Percentiles rank a stretch among this genome's conserved stretches.
Evolutionary conservation across 2,329 filamentous ascomycete genomes (phyloP).

Genomic region (Teratosphaeria nubilosa): DNA sequence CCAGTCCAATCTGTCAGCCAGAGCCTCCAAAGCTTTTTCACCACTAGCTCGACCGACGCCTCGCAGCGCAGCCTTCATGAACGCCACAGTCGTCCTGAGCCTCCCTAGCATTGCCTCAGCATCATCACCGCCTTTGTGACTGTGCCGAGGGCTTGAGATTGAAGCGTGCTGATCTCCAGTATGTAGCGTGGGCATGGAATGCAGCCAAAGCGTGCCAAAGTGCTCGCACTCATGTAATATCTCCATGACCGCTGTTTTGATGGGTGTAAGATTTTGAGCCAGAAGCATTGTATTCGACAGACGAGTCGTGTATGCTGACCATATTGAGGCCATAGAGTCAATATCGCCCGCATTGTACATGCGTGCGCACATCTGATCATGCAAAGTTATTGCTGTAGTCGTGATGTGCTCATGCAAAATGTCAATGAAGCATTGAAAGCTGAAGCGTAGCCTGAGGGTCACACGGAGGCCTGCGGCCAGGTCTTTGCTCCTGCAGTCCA

Average conservation of each 20-base stretch:
- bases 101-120: constrained; percentile 31
- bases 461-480: constrained; percentile 20
- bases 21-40: constrained; percentile 64
- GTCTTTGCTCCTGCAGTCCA: background rate
- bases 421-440: constrained; percentile 62
- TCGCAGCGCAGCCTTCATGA: constrained; percentile 62
- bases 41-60: constrained; percentile 65
- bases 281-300: constrained; percentile 62
- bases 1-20: constrained; percentile 69
- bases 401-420: constrained; percentile 66
- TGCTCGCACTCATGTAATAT: constrained; percentile 65
- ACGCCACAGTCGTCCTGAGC: constrained; percentile 56
- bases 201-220: constrained; percentile 52
- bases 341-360: constrained; percentile 59
- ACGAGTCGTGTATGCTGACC: constrained; percentile 52
- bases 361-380: constrained; percentile 44
- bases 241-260: constrained; percentile 63
- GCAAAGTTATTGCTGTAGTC: constrained; percentile 55
- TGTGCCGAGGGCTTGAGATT: background rate
- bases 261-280: constrained; percentile 55
- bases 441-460: constrained; percentile 49
- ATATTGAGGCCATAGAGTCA: constrained; percentile 67
- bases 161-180: background rate
- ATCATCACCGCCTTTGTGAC: constrained; percentile 7
- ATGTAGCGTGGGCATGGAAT: background rate